Base-by-base conservation (phyloP, 2,329 filamentous ascomycete species). In the Penicillium sp. region DNA sequence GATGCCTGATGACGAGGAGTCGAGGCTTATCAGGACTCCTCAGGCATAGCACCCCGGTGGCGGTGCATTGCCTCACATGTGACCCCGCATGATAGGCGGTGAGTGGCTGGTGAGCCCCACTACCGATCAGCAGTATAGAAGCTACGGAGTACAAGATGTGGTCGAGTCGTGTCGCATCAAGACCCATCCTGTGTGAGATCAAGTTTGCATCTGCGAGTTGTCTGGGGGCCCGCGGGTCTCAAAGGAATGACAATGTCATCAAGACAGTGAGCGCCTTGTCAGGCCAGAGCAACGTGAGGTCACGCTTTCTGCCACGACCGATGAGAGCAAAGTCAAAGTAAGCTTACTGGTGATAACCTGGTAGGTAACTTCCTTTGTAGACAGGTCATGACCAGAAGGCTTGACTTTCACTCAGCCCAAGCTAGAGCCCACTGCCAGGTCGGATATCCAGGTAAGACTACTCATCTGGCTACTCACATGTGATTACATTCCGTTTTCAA, bases 1-100 rank as follows among this genome's bases (percentile, higher is more conserved):
- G 65, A 59, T 72, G 70, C 64, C 71, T 73, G 70, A 69, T 66
- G 64, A 69, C 57, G 57, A 55, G 37, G 51, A 56, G 52, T 57
- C 31, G 54, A 19, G 46, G 41, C 60, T 64, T 67, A 64, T 67
- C 64, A 61, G 60, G 59, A 53, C 46, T 60, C 64, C 58, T 63
- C 22, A 60, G 60, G 56, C 54, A 59, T n/a, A 19, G 41, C 54
- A 44, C 58, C 55, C 47, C 59, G 44, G 62, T 62, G 64, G 64
- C 64, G 58, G 39, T 62, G 62, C 55, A 46, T 44, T 53, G 66
- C 66, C 66, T 67, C 66, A 46, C 50, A 44, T 56, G 65, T 66
- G 62, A 63, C 51, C 37, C 51, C 51, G 24, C 51, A 44, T 54
- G 40, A 54, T 54, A 37, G 39, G 40, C 40, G 13, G 40, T 9